Percentiles rank a stretch among this genome's conserved stretches.
These are phyloP conservation scores for Pistacia atlantica DNA, from an alignment of 345 rosid genomes.

Conservation along the genomic window DNA sequence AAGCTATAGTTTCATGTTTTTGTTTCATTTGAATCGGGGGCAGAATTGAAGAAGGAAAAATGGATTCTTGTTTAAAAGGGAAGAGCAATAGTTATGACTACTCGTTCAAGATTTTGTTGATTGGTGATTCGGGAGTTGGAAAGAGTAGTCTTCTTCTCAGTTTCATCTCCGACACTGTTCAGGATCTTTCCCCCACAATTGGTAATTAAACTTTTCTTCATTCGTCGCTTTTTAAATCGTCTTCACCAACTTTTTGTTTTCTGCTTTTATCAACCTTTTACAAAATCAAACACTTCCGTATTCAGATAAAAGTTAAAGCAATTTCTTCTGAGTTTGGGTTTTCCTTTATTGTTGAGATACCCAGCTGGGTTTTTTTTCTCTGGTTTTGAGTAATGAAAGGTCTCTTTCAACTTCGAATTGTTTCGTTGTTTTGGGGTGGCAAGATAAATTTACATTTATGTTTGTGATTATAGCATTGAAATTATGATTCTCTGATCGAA, in stretches of 20 bases:
- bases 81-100: slow-evolving; percentile 68
- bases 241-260: neutral
- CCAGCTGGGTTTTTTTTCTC: neutral
- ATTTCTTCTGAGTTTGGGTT: neutral
- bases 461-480: neutral
- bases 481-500: neutral
- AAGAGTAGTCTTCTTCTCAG: slow-evolving; percentile 88
- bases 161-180: slow-evolving; percentile 71
- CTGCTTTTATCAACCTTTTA: neutral
- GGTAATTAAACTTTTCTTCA: slow-evolving; percentile 41
- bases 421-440: slow-evolving; percentile 9
- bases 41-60: neutral
- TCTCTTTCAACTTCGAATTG: neutral
- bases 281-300: neutral
- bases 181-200: slow-evolving; percentile 83
- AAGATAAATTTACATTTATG: neutral
- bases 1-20: neutral
- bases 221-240: neutral
- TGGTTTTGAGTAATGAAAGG: slow-evolving; percentile 2
- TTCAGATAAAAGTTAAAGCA: neutral
- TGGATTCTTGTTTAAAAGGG: slow-evolving; percentile 45
- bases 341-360: neutral
- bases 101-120: slow-evolving; percentile 88
- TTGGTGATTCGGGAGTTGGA: slow-evolving; percentile 98
- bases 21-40: neutral